These are phyloP conservation scores for Sporothrix humicola DNA, from an alignment of 2,329 filamentous ascomycete genomes.

Conservation along the genomic window DNA sequence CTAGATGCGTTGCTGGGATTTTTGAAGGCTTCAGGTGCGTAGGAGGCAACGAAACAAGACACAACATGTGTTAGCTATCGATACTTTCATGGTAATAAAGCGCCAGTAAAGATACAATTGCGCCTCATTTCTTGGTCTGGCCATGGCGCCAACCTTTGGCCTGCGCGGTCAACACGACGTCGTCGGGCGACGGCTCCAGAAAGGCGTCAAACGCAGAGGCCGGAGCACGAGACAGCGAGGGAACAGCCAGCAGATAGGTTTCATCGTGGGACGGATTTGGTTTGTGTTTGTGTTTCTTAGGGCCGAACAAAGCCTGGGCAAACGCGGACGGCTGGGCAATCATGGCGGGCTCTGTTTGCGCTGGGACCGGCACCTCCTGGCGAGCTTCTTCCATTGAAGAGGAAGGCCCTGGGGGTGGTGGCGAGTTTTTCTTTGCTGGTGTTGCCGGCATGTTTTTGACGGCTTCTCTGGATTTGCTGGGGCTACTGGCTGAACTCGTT, in stretches of 20 bases:
- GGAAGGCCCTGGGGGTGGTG: neutral
- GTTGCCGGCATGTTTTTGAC: neutral
- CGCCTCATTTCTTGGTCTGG: conserved; percentile 51
- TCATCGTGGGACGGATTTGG: conserved; percentile 35
- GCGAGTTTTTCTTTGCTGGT: neutral
- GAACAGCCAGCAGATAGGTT: conserved; percentile 50
- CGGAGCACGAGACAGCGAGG: conserved; percentile 57
- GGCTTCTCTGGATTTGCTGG: neutral
- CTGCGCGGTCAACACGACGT: conserved; percentile 85
- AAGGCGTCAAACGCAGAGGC: conserved; percentile 63
- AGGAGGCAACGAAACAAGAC: neutral
- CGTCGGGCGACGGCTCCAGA: conserved; percentile 86
- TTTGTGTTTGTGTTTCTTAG: conserved; percentile 40
- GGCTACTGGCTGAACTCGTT: neutral
- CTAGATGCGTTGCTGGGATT: conserved; percentile 51
- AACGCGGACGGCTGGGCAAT: conserved; percentile 59
- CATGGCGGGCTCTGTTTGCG: conserved; percentile 26
- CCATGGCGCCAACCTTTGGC: conserved; percentile 78
- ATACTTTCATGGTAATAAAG: conserved; percentile 33
- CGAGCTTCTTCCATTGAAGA: neutral
- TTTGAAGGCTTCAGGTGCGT: conserved; percentile 56
- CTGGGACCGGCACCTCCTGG: neutral
- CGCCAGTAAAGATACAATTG: neutral
- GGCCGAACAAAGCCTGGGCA: conserved; percentile 59
- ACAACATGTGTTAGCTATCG: neutral